Evolutionary conservation across 1,284 basidiomycete genomes (phyloP), one percentile per base, ranked within the genome.

Genomic region (Hymenochaete sp.): DNA sequence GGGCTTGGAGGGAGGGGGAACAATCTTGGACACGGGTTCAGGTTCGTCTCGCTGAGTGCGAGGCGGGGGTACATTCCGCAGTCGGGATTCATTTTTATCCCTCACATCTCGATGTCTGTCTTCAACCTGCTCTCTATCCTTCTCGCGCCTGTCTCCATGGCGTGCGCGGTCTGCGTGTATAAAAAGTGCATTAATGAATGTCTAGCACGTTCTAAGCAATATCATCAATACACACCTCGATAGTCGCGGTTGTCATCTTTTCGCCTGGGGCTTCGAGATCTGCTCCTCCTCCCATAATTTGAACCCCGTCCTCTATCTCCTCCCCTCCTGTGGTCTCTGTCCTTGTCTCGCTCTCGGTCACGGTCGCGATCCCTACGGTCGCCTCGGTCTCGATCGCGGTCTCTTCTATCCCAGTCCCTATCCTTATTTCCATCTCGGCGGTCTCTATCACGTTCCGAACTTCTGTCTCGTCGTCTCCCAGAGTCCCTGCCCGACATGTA

Each of bases 391-490:
- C 68, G 59, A 13, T 70, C 67, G 35, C 64, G 56, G 54, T 61
- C 67, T 58, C 73, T 64, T 33, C 59, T 60, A 10, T 63, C 58
- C 21, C 62, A 54, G 39, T 66, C 58, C 45, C 65, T 56, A 38
- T 57, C 54, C 37, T 67, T 59, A 45, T 56, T 57, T 31, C 61
- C 57, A 42, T 59, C 49, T 7, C 59, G 53, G 38, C 72, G 64
- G 42, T 72, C 65, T 46, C 56, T 52, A 18, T 52, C 50, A 54
- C 53, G 36, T 53, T 84, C 82, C 73, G 78, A 73, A 57, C 79
- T 82, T 52, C 79, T 65, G 53, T 84, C 82, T 49, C 77, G 73
- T 57, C 75, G 64, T 56, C 75, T 67, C 57, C 72, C 60, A 55
- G 81, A 78, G 47, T 65, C 56, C 47, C 70, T 68, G 19, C 71